Conservation (phyloP, 2,329 filamentous ascomycete genomes). For the Hypoxylon sp. region DNA sequence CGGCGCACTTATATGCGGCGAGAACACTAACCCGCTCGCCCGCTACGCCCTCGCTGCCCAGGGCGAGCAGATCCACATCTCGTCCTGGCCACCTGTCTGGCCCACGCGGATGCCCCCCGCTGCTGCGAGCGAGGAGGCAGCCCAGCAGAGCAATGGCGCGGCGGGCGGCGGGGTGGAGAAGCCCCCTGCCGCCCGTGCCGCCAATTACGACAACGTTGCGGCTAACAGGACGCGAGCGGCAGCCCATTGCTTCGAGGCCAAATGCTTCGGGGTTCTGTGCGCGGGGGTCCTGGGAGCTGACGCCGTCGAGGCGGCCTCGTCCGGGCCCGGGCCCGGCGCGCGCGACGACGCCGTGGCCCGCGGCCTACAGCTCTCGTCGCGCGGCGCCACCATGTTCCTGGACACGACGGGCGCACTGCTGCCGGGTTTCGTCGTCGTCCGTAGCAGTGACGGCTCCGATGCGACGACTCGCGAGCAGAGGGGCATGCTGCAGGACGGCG, state of each 20-base stretch:
- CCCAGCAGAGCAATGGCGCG: neutral
- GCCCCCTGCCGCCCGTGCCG: conserved; percentile 3
- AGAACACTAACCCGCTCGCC: conserved; percentile 65
- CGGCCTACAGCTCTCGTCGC: conserved; percentile 49
- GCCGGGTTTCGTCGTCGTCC: conserved; percentile 49
- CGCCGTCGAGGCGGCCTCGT: conserved; percentile 47
- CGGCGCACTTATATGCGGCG: conserved; percentile 62
- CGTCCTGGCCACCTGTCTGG: conserved; percentile 63
- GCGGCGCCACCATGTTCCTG: conserved; percentile 58
- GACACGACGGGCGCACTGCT: conserved; percentile 57
- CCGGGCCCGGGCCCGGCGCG: conserved; percentile 41
- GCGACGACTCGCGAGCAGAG: conserved; percentile 34
- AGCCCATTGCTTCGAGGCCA: conserved; percentile 65
- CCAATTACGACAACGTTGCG: conserved; percentile 61
- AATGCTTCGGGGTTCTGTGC: conserved; percentile 62
- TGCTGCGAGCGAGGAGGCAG: neutral
- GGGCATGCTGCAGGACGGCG: conserved; percentile 53
- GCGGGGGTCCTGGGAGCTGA: conserved; percentile 52
- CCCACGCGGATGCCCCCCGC: conserved; percentile 51
- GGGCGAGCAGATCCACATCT: conserved; percentile 63
- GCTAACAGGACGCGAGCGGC: conserved; percentile 61
- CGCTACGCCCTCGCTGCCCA: conserved; percentile 61
- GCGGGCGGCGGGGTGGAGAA: neutral
- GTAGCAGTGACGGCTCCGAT: conserved; percentile 5
- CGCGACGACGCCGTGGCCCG: conserved; percentile 42